Evolutionary conservation across 2,329 filamentous ascomycete species (phyloP).

Genomic region (Sporothrix protearum): DNA sequence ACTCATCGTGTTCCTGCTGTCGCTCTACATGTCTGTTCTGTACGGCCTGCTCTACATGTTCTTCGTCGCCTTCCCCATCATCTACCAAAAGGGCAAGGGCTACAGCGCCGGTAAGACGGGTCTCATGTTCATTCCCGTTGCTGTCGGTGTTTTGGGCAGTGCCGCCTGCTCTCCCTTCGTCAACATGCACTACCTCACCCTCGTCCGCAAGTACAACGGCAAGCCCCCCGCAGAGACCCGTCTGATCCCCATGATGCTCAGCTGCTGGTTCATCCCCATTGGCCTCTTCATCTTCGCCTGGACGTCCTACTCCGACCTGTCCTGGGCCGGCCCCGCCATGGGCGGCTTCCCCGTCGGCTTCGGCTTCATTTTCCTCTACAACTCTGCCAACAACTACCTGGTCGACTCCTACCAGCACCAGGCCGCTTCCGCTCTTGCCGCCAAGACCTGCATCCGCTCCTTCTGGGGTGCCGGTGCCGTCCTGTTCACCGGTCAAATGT

Average conservation of each 20-base stretch:
- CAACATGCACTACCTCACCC: constrained; percentile 74
- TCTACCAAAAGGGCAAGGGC: constrained; percentile 77
- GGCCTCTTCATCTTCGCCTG: constrained; percentile 51
- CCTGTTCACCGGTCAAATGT: constrained; percentile 81
- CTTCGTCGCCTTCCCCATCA: constrained; percentile 65
- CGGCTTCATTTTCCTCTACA: constrained; percentile 81
- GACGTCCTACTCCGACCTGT: constrained; percentile 60
- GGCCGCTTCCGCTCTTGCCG: constrained; percentile 75
- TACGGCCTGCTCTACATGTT: constrained; percentile 75
- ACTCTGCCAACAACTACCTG: constrained; percentile 72
- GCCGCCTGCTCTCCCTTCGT: constrained; percentile 66
- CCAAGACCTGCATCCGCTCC: constrained; percentile 74
- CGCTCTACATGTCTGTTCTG: constrained; percentile 79
- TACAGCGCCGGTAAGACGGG: constrained; percentile 71
- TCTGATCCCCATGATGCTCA: constrained; percentile 77
- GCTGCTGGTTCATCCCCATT: constrained; percentile 66
- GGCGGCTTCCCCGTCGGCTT: constrained; percentile 72
- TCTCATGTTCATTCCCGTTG: constrained; percentile 82
- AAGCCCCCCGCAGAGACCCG: constrained; percentile 73
- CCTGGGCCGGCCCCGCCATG: constrained; percentile 69
- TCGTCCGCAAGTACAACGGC: constrained; percentile 61
- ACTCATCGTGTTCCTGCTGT: constrained; percentile 79
- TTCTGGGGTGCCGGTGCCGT: constrained; percentile 78
- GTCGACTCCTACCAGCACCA: constrained; percentile 64
- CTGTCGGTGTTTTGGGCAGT: constrained; percentile 65